These are phyloP conservation scores for Zygoascus bituminiphila DNA, from an alignment of 805 yeast species.

Conservation along the genomic window DNA sequence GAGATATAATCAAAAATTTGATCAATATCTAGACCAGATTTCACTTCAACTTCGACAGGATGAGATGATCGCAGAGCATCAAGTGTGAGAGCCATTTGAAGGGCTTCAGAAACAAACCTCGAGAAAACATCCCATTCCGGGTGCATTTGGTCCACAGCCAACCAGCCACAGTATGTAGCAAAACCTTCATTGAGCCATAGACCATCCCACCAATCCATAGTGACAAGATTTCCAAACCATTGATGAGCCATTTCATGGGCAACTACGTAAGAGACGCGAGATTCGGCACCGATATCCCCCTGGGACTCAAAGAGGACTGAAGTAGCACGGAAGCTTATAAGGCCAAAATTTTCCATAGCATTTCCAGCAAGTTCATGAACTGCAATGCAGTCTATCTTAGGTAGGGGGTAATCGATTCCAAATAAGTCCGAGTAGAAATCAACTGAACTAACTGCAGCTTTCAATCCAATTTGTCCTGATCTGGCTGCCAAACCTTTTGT, in stretches of 20 bases:
- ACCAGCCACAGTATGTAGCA: constrained; percentile 79
- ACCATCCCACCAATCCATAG: constrained; percentile 94
- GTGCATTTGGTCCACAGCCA: constrained; percentile 56
- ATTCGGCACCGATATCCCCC: constrained; percentile 51
- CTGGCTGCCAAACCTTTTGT: constrained; percentile 57
- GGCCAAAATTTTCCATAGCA: constrained; percentile 91
- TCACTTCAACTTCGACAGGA: constrained; percentile 77
- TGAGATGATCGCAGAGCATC: constrained; percentile 69
- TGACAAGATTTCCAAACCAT: constrained; percentile 85
- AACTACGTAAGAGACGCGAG: constrained; percentile 73
- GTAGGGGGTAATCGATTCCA: constrained; percentile 68
- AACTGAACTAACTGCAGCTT: constrained; percentile 54
- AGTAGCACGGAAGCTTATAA: constrained; percentile 58
- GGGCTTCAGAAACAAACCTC: constrained; percentile 66
- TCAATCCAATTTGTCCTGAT: constrained; percentile 52
- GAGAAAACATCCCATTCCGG: constrained; percentile 82
- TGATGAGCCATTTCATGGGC: constrained; percentile 86
- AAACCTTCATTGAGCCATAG: constrained; percentile 86
- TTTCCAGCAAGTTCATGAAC: constrained; percentile 75
- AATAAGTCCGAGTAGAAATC: constrained; percentile 58
- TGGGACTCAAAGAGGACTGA: constrained; percentile 62
- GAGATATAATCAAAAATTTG: constrained; percentile 79
- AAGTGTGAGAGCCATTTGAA: constrained; percentile 64
- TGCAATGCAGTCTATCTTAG: constrained; percentile 72
- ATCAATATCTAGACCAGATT: constrained; percentile 68